phyloP scores from a whole-genome alignment of 352 stramenopile species.

The Elongisporangium undulatum region DNA sequence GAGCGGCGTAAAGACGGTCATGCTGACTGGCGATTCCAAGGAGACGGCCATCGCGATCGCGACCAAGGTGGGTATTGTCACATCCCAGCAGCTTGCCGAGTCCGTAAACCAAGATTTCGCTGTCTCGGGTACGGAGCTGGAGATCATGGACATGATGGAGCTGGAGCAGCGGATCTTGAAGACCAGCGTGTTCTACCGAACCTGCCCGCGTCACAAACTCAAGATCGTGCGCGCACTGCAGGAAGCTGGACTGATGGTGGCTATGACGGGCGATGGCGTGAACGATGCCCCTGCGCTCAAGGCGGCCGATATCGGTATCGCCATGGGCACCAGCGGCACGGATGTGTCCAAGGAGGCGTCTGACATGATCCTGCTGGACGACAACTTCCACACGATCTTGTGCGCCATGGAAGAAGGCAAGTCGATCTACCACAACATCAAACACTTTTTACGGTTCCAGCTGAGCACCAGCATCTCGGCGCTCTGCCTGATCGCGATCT shows the following conservation, averaged over 20 bases:
- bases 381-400: conserved; percentile 97
- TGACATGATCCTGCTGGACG: conserved; percentile 97
- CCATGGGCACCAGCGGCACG: conserved; percentile 97
- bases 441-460: conserved; percentile 97
- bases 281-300: conserved; percentile 99
- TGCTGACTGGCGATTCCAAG: conserved; percentile 95
- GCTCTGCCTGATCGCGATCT: conserved; percentile 76
- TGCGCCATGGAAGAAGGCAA: conserved; percentile 94
- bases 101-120: conserved; percentile 34
- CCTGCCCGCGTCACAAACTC: conserved; percentile 94
- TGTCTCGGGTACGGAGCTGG: conserved; percentile 87
- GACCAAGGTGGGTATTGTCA: conserved; percentile 92
- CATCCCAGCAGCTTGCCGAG: conserved; percentile 27
- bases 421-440: conserved; percentile 96
- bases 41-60: conserved; percentile 95
- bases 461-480: conserved; percentile 95
- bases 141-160: conserved; percentile 86
- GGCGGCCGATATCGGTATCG: conserved; percentile 95
- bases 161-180: conserved; percentile 82
- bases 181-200: conserved; percentile 95
- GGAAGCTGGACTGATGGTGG: conserved; percentile 80
- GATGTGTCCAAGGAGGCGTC: conserved; percentile 98
- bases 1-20: conserved; percentile 76
- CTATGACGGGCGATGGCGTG: conserved; percentile 99
- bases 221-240: conserved; percentile 94